Evolutionary conservation across 2,329 filamentous ascomycete genomes (phyloP).

Genomic region (Metarhizium rileyi): DNA sequence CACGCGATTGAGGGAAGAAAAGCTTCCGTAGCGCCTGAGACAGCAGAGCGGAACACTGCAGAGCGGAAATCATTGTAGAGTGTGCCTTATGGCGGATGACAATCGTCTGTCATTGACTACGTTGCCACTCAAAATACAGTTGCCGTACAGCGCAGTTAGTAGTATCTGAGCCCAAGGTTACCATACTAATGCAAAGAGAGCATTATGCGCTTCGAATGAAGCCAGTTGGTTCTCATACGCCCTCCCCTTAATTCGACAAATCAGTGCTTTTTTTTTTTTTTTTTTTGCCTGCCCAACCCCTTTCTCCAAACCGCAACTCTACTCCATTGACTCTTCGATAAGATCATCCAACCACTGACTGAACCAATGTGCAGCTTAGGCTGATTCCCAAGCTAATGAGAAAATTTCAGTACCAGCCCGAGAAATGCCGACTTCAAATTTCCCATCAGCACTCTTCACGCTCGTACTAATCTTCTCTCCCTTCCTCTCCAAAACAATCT

Average conservation of each 20-base stretch:
- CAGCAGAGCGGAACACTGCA: no score
- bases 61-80: slow-evolving; percentile 4
- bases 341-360: not conserved
- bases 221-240: no score
- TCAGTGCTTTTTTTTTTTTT: not conserved
- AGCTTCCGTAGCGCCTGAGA: slow-evolving; percentile 3
- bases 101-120: no score
- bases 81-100: not conserved
- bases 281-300: not conserved
- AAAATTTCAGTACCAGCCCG: slow-evolving; percentile 31
- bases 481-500: slow-evolving; percentile 30
- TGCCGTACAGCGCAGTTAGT: no score
- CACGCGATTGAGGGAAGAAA: slow-evolving; percentile 11
- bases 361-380: not conserved
- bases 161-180: no score
- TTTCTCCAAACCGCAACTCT: not conserved
- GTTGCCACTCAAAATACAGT: no score
- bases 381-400: slow-evolving; percentile 25
- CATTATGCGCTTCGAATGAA: no score
- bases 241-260: not conserved
- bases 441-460: slow-evolving; percentile 27
- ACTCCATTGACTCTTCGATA: not conserved
- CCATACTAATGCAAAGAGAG: no score
- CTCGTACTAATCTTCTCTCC: slow-evolving; percentile 30
- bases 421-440: slow-evolving; percentile 34